Base-by-base conservation (phyloP, 192 early-diverging fungal genomes). In the Coemansia umbellata region DNA sequence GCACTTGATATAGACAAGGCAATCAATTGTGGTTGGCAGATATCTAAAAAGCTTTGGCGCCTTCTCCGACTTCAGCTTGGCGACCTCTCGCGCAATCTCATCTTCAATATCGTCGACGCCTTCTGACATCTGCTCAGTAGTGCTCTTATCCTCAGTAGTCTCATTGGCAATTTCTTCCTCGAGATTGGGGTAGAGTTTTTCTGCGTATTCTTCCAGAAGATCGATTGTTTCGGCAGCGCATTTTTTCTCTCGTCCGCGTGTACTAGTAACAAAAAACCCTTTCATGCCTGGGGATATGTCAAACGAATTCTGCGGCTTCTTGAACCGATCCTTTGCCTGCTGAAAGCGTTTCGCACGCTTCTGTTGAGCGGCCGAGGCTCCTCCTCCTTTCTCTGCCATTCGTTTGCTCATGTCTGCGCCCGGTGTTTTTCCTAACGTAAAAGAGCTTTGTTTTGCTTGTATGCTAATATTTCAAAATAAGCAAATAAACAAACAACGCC, bases 81-180 rank as follows among this genome's bases (percentile, higher is more conserved):
- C 74, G 7, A 78, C 42, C 44, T 78, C 74, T 8, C 69, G 74
- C 11, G 74, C 74, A 40, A 78, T 78, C 36, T 78, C 68, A 41
- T 57, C 60, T 45, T 78, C 74, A 35, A 78, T 78, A 36, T 60
- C 65, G 39, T 51, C 58, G 30, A 32, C 28, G 11, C 14, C 43
- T n/a, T n/a, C n/a, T 3, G 43, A 6, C 26, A 27, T 9, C 26
- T 10, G 43, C 6, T 22, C 11, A 15, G 24, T 26, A 26, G 24
- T 14, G 24, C 13, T 26, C 6, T 45, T 45, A 14, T 11, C 43
- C 3, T 24, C 35, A 8, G 50, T 35, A 10, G 35, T 37, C 19
- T 63, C 74, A 28, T 57, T 69, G 23, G 50, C 58, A 21, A 71
- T 55, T 23, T 77, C 68, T 2, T 66, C 63, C 31, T 71, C 74